Evolutionary conservation across 331 rosid species (phyloP), one percentile per base, ranked within the genome.

Genomic region (Malus hybrid): DNA sequence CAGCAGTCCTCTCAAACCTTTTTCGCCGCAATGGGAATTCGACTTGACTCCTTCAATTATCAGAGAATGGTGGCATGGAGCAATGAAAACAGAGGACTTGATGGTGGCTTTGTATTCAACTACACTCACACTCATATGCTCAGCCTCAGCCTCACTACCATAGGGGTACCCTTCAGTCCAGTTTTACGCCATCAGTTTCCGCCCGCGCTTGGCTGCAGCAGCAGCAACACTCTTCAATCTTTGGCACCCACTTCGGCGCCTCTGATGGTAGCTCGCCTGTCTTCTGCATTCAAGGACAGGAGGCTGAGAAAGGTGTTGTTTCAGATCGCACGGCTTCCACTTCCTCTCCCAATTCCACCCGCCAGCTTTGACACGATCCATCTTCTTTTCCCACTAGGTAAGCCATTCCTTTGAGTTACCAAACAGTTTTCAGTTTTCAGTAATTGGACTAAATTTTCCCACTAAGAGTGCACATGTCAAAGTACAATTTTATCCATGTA

Each of bases 81-180:
- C 85, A 83, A 66, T 42, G 76, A 72, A 39, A 64, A 71, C 77
- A 73, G 82, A 71, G 75, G 75, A 70, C 77, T 74, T 55, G 80
- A 84, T 42, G 78, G 83, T 22, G 88, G 85, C 16, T 87, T 85
- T 60, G 71, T 85, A 69, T 78, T 85, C 60, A 86, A 81, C 74
- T 71, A 20, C 63, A 70, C 6, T 13, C 71, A 12, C 32, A 66
- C 61, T 15, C 80, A 12, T 68, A 58, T 22, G 16, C 63, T 26
- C 36, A 62, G 30, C 34, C 33, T 6, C 66, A 62, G 33, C n/a
- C n/a, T 15, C 56, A 50, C 56, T 7, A 50, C 18, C 56, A 50
- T 15, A n/a, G 56, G 56, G 56, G n/a, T 83, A 89, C 98, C 98
- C 97, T 93, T 93, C 98, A 93, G 97, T 93, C 98, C 98, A 93